Evolutionary conservation across 1,139 yeast genomes (phyloP), one percentile per base, ranked within the genome.

Genomic region (Pneumocystis canis): DNA sequence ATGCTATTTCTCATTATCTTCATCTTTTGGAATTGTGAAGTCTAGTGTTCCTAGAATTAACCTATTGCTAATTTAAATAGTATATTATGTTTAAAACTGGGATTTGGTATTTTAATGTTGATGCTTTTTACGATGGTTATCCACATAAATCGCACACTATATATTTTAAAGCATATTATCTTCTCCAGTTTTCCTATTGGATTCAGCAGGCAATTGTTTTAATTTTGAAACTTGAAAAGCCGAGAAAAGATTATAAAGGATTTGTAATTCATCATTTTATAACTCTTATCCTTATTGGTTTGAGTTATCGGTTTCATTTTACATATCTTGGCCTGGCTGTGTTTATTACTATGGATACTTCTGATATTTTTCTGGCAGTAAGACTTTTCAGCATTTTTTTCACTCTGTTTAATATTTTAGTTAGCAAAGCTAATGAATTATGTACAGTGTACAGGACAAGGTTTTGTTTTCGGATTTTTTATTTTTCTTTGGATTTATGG

Each of bases 121-220:
- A 83, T 3, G 84, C 88, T 60, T 86, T 92, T 77, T 92, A 89
- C 73, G 79, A 75, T 63, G 77, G 81, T 39, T 92, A 86, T 73
- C 98, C 98, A 14, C 97, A 94, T 75, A 79, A 81, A 67, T 79
- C 86, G 53, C 89, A 87, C 71, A 84, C 82, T 65, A 79, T 78
- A 66, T 77, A 80, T 66, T 87, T 87, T 76, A 92, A 92, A 76
- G 73, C 83, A 20, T 94, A 86, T 73, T 94, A 92, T 74, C 78
- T 92, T 68, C 84, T 89, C 56, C 98, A 92, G 76, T 97, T 97
- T 5, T 87, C 97, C 1, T 92, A 89, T 74, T 92, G 99, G 99
- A 84, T 89, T 20, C 99, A 92, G 76, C 98, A 92, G 75, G 85
- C 94, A 0, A 83, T 87, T 58, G 85, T 92, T 33, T 78, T 92